Evolutionary conservation across 805 yeast species (phyloP).

Genomic region (Candida gorgasii): DNA sequence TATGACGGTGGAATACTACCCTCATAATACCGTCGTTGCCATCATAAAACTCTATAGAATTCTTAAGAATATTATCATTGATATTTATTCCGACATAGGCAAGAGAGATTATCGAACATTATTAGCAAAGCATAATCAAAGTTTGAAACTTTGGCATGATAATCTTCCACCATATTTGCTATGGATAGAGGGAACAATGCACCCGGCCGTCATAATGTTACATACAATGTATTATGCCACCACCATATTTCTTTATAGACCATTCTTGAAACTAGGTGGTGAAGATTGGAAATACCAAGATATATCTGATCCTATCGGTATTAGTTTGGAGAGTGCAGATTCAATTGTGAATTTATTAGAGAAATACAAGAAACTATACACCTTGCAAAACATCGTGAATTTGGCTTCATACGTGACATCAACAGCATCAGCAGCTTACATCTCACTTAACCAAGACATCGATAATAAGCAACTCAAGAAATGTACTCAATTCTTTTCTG

Average conservation of each 20-base stretch:
- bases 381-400: conserved; percentile 11
- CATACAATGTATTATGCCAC: conserved; percentile 15
- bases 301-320: conserved; percentile 12
- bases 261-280: conserved; percentile 13
- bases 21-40: conserved; percentile 10
- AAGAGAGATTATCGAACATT: conserved; percentile 7
- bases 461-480: conserved; percentile 1
- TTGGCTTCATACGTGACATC: conserved; percentile 13
- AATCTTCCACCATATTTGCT: conserved; percentile 7
- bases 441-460: conserved; percentile 1
- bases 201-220: conserved; percentile 15
- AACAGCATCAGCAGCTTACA: conserved; percentile 11
- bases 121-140: conserved; percentile 3
- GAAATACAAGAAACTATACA: conserved; percentile 8
- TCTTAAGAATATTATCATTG: conserved; percentile 8
- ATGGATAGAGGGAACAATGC: conserved; percentile 1
- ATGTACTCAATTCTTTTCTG: conserved; percentile 5
- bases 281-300: conserved; percentile 4
- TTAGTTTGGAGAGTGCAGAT: conserved; percentile 7
- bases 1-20: conserved; percentile 5
- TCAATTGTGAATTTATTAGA: conserved; percentile 8
- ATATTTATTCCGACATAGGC: conserved; percentile 6
- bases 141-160: conserved; percentile 8
- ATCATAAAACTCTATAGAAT: conserved; percentile 10
- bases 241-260: conserved; percentile 14